Base-by-base conservation (phyloP, 225 moss, liverwort and hornwort genomes). In the Straminergon stramineum region DNA sequence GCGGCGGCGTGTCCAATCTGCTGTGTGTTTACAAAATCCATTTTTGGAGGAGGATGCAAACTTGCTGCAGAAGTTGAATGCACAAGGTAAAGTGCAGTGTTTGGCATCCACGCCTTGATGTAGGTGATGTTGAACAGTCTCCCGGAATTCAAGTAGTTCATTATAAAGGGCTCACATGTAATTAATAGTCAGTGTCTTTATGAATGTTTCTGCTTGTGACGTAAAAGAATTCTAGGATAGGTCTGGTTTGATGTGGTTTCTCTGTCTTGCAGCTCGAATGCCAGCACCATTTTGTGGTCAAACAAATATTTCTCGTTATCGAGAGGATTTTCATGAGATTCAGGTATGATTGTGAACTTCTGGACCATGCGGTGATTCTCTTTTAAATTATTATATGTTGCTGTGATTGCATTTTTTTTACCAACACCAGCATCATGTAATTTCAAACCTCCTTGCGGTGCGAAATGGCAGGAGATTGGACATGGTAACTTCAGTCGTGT, bases 401-500 rank as follows among this genome's bases (percentile, higher is more conserved):
- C 64, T 83, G 83, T 66, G 61, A 55, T 86, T 70, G 24, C 66
- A 35, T 79, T 48, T 80, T 75, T 39, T 48, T 61, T 19, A 63
- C 53, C 67, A 45, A 51, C 66, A 87, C 81, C 41, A 89, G 68
- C 82, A 62, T 86, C 62, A 45, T 55, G 56, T 63, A 81, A 56
- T 79, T 88, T 52, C 66, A 93, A 18, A 68, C 76, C 82, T 86
- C 37, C 61, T 87, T 78, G 56, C 62, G 67, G 57, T 88, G 88
- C 79, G 48, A 83, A 88, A 86, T 92, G 73, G 90, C 96, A 98
- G 97, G 99, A 99, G 89, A 94, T 97, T 80, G 99, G 99, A 64
- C 95, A 95, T 82, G 99, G 99, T 32, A 94, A 96, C 90, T 99
- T 99, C 64, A 99, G 97, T 91, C 95, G 96, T 66, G 99, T 99